Percentiles rank a stretch among this genome's conserved stretches.
Evolutionary conservation across 441 rosid species (phyloP).

Genomic region (Kokia cookei): DNA sequence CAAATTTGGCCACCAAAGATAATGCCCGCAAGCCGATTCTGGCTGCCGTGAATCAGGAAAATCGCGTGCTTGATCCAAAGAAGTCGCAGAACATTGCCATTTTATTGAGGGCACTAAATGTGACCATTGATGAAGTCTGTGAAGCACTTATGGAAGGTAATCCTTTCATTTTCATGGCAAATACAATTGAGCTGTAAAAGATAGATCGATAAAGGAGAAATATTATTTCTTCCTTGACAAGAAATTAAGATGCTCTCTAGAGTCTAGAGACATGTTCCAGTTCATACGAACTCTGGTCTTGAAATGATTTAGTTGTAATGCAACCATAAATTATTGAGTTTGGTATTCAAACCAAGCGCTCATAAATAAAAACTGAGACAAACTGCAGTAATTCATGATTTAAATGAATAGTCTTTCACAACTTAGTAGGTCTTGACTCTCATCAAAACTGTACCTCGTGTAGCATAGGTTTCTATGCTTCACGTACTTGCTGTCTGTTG

Average conservation of each 20-base stretch:
- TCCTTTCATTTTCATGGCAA: background rate
- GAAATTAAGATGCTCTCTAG: background rate
- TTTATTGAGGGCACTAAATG: constrained; percentile 80
- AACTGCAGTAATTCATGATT: background rate
- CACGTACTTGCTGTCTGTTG: background rate
- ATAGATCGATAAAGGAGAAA: background rate
- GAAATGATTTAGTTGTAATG: background rate
- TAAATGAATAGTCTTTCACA: background rate
- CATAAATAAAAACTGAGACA: background rate
- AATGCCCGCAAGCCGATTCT: constrained; percentile 16
- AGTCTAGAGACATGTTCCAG: background rate
- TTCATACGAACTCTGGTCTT: background rate
- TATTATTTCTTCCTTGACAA: background rate
- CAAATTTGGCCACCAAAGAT: constrained; percentile 37
- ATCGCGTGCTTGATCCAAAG: constrained; percentile 71
- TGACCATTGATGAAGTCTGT: constrained; percentile 85
- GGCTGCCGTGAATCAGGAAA: constrained; percentile 42
- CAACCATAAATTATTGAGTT: background rate
- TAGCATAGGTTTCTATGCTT: background rate
- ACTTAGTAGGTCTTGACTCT: background rate
- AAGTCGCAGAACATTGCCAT: constrained; percentile 87
- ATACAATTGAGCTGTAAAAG: background rate
- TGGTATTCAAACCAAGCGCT: background rate
- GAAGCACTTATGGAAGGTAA: constrained; percentile 84
- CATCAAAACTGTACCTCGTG: background rate